phyloP scores from a whole-genome alignment of 306 rosid species.

The Oxytropis ochrocephala region DNA sequence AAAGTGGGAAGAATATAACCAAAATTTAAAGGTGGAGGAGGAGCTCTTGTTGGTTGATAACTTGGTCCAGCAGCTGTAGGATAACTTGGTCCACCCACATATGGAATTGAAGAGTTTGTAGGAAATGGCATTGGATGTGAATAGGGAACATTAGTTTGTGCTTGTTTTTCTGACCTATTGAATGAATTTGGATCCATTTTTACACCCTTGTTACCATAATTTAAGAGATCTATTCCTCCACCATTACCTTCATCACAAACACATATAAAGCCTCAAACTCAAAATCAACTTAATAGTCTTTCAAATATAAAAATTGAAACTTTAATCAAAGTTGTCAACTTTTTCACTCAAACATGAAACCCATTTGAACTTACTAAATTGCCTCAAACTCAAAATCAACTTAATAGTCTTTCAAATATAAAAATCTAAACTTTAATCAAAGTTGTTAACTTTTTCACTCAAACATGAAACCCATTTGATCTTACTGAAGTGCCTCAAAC shows the following conservation, averaged over 20 bases:
- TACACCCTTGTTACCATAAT: conserved; percentile 38
- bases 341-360: not conserved
- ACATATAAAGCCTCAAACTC: not conserved
- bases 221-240: conserved; percentile 33
- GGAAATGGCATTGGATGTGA: conserved; percentile 40
- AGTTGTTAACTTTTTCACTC: not conserved
- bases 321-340: not conserved
- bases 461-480: not conserved
- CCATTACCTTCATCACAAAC: conserved; percentile 33
- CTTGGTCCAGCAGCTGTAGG: conserved; percentile 28
- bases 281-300: not conserved
- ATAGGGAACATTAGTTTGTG: conserved; percentile 22
- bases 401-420: not conserved
- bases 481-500: not conserved
- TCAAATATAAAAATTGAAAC: not conserved
- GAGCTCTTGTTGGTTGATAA: conserved; percentile 36
- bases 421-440: not conserved
- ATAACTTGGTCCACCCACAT: conserved; percentile 27
- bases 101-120: conserved; percentile 42
- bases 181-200: conserved; percentile 21
- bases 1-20: conserved; percentile 49
- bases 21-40: conserved; percentile 42
- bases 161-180: conserved; percentile 28
- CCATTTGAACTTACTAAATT: not conserved
- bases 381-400: not conserved